Evolutionary conservation across 139 green algal species (phyloP), one percentile per base, ranked within the genome.

Genomic region (Chlorella sp.): DNA sequence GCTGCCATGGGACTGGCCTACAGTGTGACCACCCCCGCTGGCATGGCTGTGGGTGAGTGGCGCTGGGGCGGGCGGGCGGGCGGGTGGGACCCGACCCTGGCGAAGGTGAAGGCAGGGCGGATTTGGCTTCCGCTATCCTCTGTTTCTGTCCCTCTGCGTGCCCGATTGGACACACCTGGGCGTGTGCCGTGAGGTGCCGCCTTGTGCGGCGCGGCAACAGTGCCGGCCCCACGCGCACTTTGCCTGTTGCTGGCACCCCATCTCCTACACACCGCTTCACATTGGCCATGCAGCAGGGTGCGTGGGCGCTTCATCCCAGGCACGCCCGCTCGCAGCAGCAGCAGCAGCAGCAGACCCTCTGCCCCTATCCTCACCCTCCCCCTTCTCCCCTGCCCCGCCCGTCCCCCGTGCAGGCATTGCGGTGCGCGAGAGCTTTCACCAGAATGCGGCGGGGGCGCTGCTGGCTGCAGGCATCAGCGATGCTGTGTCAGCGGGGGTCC

Each of bases 391-490:
- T 57, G 7, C 9, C 34, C 81, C 0, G 7, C 81, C 53, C 77
- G n/a, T n/a, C n/a, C 21, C 12, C 60, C 37, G 9, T 76, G 89
- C 64, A 87, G 90, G 91, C 80, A 94, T 96, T 71, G 91, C 88
- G 28, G 85, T 95, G 16, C 73, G 88, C 0, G n/a, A 82, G 32
- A 90, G 81, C 24, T 95, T 96, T 75, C 88, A 94, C 90, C 83
- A 69, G 22, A 90, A 92, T 26, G 85, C 83, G 22, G 57, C 77
- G 4, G 83, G 30, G 26, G 84, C 89, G 26, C 78, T 92, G 42
- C 86, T 92, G 34, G 89, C 94, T 22, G 68, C 93, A n/a, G 95
- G 95, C 36, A 92, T 89, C 26, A 88, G 96, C 34, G 94, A 97
- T 85, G 91, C 94, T 12, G 57, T 97, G 5, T 91, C 89, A 16